Base-by-base conservation (phyloP, 331 rosid genomes). In the Rosa hybrid region DNA sequence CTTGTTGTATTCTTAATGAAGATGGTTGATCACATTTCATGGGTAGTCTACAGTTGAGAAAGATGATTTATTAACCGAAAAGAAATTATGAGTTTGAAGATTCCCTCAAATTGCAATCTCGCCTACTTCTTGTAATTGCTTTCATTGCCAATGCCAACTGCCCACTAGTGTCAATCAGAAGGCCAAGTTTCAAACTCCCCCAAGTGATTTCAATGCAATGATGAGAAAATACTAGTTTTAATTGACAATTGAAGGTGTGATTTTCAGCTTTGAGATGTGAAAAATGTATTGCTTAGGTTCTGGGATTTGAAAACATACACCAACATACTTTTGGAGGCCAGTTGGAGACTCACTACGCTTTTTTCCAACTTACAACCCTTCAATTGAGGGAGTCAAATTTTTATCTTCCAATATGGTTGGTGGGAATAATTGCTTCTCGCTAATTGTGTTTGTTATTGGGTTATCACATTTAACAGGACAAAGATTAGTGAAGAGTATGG, bases 401-500 rank as follows among this genome's bases (percentile, higher is more conserved):
- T 30, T 17, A 73, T 10, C 18, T 18, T 54, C 39, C 7, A 2
- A 53, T n/a, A 4, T 30, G 42, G 11, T 74, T 38, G 14, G 25
- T 39, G 65, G 34, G 42, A 54, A 12, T 39, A 50, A 3, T 72
- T 17, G 12, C 45, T 34, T 51, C 17, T 51, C 6, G 30, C 18
- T n/a, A 16, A 62, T 45, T 38, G 23, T 67, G 38, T 20, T 48
- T 42, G 71, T 34, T 34, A 9, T 71, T 16, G 73, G 53, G 51
- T 76, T 57, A 53, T 57, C 71, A 72, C 74, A 68, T 71, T 81
- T 60, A 64, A 81, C 84, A 95, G 99, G 99, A 75, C 89, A 92
- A 77, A 91, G 97, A 85, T 83, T 95, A 76, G 91, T 90, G 78
- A 90, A 91, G 78, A 88, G 83, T 85, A 90, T 94, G 80, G 84